Base-by-base conservation (phyloP, 164 flowering plant genomes). In the Pachysandra terminalis region DNA sequence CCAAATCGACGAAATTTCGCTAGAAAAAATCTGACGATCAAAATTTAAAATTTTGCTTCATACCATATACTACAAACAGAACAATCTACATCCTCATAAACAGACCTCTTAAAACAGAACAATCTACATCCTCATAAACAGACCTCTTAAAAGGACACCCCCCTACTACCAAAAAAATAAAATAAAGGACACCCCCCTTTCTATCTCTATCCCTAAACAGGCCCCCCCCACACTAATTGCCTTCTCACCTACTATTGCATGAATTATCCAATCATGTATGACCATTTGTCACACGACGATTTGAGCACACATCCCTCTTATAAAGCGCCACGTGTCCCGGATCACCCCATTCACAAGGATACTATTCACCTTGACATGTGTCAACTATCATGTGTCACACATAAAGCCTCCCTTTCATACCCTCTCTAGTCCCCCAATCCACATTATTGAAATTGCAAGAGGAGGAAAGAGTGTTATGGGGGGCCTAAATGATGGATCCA, bases 401-500 rank as follows among this genome's bases (percentile, higher is more conserved):
- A n/a, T n/a, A n/a, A n/a, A n/a, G n/a, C n/a, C n/a, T n/a, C n/a
- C n/a, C n/a, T n/a, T n/a, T n/a, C n/a, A n/a, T n/a, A n/a, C n/a
- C n/a, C n/a, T n/a, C n/a, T n/a, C n/a, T n/a, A n/a, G n/a, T n/a
- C n/a, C n/a, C 51, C 25, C 64, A 60, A 26, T 27, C 14, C 69
- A 37, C 63, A 68, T 72, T 65, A 76, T 68, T 72, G 73, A 65
- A 66, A 48, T 37, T 32, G 57, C 53, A 57, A 65, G 57, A 14
- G 41, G 27, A 12, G 65, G 45, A 61, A 22, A 60, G 69, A 71
- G 73, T 65, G 65, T 40, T 41, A 25, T 17, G 61, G 45, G 61
- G 14, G 63, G 64, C 82, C 77, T 61, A 66, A 75, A 72, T 79
- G 81, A 85, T 87, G 82, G 70, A 79, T 81, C 77, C 82, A 81